Base-by-base conservation (phyloP, 768 basidiomycete species). In the Lentinula sp. region DNA sequence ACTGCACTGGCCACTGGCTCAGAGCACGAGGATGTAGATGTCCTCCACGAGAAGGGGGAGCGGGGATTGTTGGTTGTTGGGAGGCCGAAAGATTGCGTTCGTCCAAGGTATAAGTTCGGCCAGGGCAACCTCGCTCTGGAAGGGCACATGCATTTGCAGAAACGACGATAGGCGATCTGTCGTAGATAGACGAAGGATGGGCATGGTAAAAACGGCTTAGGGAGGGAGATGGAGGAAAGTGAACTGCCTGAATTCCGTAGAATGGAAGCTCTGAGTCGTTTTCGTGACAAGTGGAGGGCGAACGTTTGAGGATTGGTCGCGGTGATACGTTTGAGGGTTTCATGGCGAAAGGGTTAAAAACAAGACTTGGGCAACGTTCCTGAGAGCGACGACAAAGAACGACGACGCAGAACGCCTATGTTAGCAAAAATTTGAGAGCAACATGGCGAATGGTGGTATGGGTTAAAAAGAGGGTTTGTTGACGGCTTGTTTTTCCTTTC, bases 91-190 rank as follows among this genome's bases (percentile, higher is more conserved):
- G 37, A 15, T 54, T 54, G 28, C 64, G 61, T 57, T 78, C 81
- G 57, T 77, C 80, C 56, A 82, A 76, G 62, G 73, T 72, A 68
- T 89, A 89, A 4, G 87, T 89, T 63, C 85, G 80, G 31, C 88
- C 87, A 54, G 87, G 86, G 69, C 86, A 88, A 34, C 89, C 89
- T 62, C 91, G 85, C 66, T 84, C 89, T 39, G 92, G 91, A 23
- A 94, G 79, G 9, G 86, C 84, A 68, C 90, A 92, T 39, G 78
- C 71, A 68, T 92, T 90, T 35, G 87, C 86, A 23, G 81, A 68
- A 65, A 91, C 87, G 68, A 84, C 76, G 69, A 93, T 89, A 62
- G 91, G 90, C 3, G 88, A 83, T 61, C 91, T 87, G 76, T 93
- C 91, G 74, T 93, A 93, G 7, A 70, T 63, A 4, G 84, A 69